Conservation (phyloP, 2,329 filamentous ascomycete genomes). For the Remersonia thermophila region DNA sequence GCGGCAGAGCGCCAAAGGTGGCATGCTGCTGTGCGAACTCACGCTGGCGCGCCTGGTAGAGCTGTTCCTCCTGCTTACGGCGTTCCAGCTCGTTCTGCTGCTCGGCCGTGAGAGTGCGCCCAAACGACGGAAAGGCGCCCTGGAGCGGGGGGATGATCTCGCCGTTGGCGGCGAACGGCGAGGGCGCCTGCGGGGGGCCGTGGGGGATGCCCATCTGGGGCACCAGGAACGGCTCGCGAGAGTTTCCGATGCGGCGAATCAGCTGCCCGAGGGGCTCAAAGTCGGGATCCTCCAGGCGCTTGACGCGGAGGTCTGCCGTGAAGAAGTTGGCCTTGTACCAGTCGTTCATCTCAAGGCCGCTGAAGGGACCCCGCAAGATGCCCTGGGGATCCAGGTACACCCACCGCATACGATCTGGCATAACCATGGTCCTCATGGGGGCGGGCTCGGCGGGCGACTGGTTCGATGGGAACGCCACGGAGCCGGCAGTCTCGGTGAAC, state of each 20-base stretch:
- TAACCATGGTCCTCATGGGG: conserved; percentile 82
- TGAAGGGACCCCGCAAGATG: conserved; percentile 86
- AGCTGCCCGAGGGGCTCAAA: conserved; percentile 93
- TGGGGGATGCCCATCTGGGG: conserved; percentile 94
- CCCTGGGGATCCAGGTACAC: conserved; percentile 94
- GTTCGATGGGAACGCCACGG: conserved; percentile 23
- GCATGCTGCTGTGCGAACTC: conserved; percentile 77
- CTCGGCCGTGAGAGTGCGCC: conserved; percentile 88
- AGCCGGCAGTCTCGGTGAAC: conserved; percentile 20
- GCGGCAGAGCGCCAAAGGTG: conserved; percentile 59
- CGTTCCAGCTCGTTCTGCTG: conserved; percentile 96
- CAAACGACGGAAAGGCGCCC: conserved; percentile 89
- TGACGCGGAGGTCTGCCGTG: conserved; percentile 84
- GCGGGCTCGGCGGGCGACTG: conserved; percentile 35
- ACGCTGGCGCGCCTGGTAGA: conserved; percentile 88
- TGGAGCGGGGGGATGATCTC: conserved; percentile 79
- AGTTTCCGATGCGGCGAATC: conserved; percentile 92
- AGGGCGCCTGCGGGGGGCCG: conserved; percentile 50
- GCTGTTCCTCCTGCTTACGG: conserved; percentile 95
- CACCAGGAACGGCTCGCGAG: conserved; percentile 90
- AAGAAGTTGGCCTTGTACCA: conserved; percentile 99
- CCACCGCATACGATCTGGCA: conserved; percentile 98
- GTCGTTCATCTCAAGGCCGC: conserved; percentile 96
- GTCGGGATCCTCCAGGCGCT: conserved; percentile 84
- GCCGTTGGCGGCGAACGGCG: conserved; percentile 36